phyloP scores from a whole-genome alignment of 2,329 filamentous ascomycete species.

The Colletotrichum cuscutae region DNA sequence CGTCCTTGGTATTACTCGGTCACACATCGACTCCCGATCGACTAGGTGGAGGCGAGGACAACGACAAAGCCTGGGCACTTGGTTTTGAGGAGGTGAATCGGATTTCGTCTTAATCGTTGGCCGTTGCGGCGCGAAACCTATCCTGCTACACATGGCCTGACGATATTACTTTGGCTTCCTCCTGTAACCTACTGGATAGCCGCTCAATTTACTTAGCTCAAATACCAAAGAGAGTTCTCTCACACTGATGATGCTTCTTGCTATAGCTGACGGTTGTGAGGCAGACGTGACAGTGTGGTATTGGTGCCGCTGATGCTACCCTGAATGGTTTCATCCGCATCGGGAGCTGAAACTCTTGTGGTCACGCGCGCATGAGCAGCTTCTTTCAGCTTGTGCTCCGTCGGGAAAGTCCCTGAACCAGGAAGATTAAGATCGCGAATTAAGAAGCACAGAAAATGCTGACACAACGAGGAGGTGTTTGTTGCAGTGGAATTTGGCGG shows the following conservation, averaged over 20 bases:
- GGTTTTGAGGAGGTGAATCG: neutral
- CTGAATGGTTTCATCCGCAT: slow-evolving; percentile 16
- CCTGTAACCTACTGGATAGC: slow-evolving; percentile 11
- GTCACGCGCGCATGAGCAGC: slow-evolving; percentile 6
- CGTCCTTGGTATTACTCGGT: neutral
- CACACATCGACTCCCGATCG: neutral
- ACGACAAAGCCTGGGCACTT: neutral
- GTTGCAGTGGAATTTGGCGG: neutral
- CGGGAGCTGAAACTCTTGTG: slow-evolving; percentile 23
- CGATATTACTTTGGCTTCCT: slow-evolving; percentile 26
- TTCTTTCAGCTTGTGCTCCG: slow-evolving; percentile 10
- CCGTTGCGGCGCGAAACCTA: slow-evolving; percentile 12
- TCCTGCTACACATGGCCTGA: slow-evolving; percentile 26
- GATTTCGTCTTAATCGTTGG: slow-evolving; percentile 3
- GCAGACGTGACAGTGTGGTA: neutral
- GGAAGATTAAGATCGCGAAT: neutral
- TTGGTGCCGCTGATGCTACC: slow-evolving; percentile 9
- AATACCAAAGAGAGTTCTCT: slow-evolving; percentile 18
- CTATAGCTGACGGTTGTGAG: neutral
- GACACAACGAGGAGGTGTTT: neutral
- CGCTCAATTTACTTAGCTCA: slow-evolving; percentile 33
- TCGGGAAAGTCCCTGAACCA: neutral
- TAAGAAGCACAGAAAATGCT: neutral
- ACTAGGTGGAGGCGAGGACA: neutral
- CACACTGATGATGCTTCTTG: neutral